A percentile compares a stretch with the other conserved stretches of the same genome.
Evolutionary conservation across 768 basidiomycete genomes (phyloP).

Genomic region (Amanita pallidorosea): DNA sequence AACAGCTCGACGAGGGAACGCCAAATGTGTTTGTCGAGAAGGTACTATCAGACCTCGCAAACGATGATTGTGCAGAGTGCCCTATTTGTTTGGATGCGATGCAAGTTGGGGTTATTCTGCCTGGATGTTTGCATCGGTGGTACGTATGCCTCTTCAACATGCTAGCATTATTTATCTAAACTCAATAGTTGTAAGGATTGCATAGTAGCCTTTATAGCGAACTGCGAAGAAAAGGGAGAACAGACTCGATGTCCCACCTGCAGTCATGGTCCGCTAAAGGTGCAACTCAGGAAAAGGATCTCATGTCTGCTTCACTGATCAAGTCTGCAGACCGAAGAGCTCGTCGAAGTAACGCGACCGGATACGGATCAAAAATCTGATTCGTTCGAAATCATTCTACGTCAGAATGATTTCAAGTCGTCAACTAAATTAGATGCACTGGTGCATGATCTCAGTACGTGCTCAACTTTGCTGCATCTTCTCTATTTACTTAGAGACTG

Average conservation of each 20-base stretch:
- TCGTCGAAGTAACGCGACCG: slow-evolving; percentile 50
- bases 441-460: slow-evolving; percentile 53
- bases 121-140: slow-evolving; percentile 72
- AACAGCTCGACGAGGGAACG: slow-evolving; percentile 16
- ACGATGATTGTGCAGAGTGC: slow-evolving; percentile 50
- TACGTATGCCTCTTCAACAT: slow-evolving; percentile 15
- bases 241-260: slow-evolving; percentile 77
- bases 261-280: slow-evolving; percentile 55
- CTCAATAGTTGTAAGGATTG: slow-evolving; percentile 78
- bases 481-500: background rate
- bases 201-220: slow-evolving; percentile 61
- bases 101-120: slow-evolving; percentile 59
- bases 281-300: slow-evolving; percentile 11
- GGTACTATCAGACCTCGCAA: slow-evolving; percentile 56
- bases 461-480: background rate
- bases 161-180: background rate
- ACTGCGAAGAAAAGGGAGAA: slow-evolving; percentile 59
- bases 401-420: slow-evolving; percentile 77
- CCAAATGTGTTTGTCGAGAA: slow-evolving; percentile 46
- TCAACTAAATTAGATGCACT: slow-evolving; percentile 90
- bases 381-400: slow-evolving; percentile 42
- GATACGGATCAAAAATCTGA: slow-evolving; percentile 13
- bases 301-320: background rate
- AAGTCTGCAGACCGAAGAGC: slow-evolving; percentile 36
- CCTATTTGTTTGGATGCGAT: slow-evolving; percentile 75